phyloP scores from a whole-genome alignment of 352 stramenopile species.

The Phytophthora citricola region DNA sequence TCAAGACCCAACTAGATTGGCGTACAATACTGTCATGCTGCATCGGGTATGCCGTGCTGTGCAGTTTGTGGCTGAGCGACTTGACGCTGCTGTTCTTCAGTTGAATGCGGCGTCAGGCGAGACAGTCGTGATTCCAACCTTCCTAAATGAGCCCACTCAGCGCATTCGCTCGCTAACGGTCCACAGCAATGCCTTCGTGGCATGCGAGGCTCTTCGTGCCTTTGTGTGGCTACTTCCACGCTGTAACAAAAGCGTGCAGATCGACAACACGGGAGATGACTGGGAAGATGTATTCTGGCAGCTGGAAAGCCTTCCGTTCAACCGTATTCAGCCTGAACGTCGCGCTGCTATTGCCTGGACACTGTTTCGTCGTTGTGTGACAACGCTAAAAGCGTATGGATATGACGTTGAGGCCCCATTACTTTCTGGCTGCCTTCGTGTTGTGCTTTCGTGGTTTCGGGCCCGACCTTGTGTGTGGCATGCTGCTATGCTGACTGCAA shows the following conservation, averaged over 20 bases:
- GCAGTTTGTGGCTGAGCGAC: constrained; percentile 60
- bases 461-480: constrained; percentile 73
- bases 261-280: constrained; percentile 20
- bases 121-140: constrained; percentile 35
- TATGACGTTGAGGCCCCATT: constrained; percentile 55
- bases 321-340: constrained; percentile 53
- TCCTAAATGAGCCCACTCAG: constrained; percentile 59
- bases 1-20: constrained; percentile 11
- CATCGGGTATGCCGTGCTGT: constrained; percentile 44
- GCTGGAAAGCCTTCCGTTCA: constrained; percentile 53
- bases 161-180: constrained; percentile 47
- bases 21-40: constrained; percentile 17
- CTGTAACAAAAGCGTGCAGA: neutral
- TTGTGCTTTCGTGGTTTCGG: constrained; percentile 71
- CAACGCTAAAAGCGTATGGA: constrained; percentile 41
- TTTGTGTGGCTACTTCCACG: constrained; percentile 81
- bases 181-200: constrained; percentile 62
- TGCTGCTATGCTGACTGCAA: constrained; percentile 53
- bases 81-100: constrained; percentile 58
- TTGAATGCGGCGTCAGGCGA: constrained; percentile 48
- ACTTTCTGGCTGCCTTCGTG: constrained; percentile 50
- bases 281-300: constrained; percentile 56
- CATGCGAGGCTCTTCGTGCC: constrained; percentile 62
- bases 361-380: constrained; percentile 68
- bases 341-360: constrained; percentile 67